Evolutionary conservation across 805 yeast genomes (phyloP).

Genomic region (Metschnikowia aberdeeniae): DNA sequence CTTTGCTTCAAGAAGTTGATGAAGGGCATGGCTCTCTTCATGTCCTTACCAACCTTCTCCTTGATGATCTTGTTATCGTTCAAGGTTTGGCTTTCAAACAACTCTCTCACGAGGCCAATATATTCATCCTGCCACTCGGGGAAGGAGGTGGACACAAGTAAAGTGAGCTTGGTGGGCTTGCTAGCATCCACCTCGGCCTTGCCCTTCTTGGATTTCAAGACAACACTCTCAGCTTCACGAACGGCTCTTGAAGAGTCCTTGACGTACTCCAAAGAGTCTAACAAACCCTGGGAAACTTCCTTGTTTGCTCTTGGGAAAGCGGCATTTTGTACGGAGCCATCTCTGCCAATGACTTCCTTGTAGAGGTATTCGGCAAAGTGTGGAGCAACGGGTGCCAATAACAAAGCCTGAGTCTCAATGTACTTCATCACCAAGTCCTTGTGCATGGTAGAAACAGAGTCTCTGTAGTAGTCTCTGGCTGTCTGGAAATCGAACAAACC

Average conservation of each 20-base stretch:
- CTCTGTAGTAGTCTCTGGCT: constrained; percentile 95
- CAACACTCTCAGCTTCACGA: constrained; percentile 89
- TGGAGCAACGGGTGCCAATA: constrained; percentile 91
- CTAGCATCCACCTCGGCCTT: constrained; percentile 70
- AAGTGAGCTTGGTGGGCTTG: constrained; percentile 67
- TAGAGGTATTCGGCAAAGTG: constrained; percentile 90
- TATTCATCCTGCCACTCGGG: constrained; percentile 64
- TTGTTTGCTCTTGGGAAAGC: constrained; percentile 73
- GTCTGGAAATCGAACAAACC: constrained; percentile 94
- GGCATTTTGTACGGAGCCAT: constrained; percentile 66
- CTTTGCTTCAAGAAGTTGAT: constrained; percentile 82
- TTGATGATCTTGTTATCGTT: constrained; percentile 63
- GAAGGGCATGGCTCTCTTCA: constrained; percentile 98
- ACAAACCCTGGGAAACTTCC: constrained; percentile 57
- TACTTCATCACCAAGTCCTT: constrained; percentile 74
- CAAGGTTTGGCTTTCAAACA: constrained; percentile 61
- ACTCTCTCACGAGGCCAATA: constrained; percentile 66
- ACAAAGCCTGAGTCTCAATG: constrained; percentile 79
- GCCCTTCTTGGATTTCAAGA: constrained; percentile 79
- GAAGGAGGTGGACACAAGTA: constrained; percentile 75
- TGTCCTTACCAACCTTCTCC: constrained; percentile 74
- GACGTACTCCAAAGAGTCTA: constrained; percentile 74
- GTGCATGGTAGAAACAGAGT: constrained; percentile 69
- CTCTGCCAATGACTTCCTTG: constrained; percentile 71
- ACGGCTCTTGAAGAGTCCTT: constrained; percentile 75